A percentile compares a stretch with the other conserved stretches of the same genome.
Evolutionary conservation across 2,329 filamentous ascomycete species (phyloP).

Genomic region (Arthrobotrys conoides): DNA sequence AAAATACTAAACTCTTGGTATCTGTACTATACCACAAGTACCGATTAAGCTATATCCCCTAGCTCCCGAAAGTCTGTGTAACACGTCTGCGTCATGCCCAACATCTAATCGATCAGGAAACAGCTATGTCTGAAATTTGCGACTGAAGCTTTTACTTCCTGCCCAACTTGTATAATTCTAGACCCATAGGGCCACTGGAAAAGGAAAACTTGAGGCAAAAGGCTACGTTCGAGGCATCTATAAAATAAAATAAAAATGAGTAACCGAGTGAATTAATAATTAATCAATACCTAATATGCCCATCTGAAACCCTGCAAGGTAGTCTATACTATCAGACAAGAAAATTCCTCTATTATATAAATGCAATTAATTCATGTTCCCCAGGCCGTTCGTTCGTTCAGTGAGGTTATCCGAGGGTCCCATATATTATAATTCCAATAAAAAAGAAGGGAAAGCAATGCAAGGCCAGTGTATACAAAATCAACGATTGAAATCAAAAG

Average conservation of each 20-base stretch:
- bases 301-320: too few species aligned
- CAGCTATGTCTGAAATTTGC: too few species aligned
- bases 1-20: too few species aligned
- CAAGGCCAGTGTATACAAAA: constrained; percentile 19
- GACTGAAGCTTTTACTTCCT: too few species aligned
- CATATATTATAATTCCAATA: not conserved
- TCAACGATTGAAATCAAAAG: not conserved
- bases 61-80: not conserved
- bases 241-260: not conserved
- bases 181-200: too few species aligned
- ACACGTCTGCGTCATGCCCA: not conserved
- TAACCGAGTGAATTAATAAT: not conserved
- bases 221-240: too few species aligned
- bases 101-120: too few species aligned
- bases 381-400: not conserved
- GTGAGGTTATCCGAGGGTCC: not conserved
- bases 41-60: not conserved
- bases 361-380: not conserved
- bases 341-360: constrained; percentile 5
- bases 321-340: constrained; percentile 10
- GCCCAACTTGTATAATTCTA: too few species aligned
- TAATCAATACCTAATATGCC: not conserved
- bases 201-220: not conserved
- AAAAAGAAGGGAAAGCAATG: not conserved
- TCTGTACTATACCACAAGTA: too few species aligned